phyloP scores from a whole-genome alignment of 305 asterid genomes.

The Rubia peregrina region DNA sequence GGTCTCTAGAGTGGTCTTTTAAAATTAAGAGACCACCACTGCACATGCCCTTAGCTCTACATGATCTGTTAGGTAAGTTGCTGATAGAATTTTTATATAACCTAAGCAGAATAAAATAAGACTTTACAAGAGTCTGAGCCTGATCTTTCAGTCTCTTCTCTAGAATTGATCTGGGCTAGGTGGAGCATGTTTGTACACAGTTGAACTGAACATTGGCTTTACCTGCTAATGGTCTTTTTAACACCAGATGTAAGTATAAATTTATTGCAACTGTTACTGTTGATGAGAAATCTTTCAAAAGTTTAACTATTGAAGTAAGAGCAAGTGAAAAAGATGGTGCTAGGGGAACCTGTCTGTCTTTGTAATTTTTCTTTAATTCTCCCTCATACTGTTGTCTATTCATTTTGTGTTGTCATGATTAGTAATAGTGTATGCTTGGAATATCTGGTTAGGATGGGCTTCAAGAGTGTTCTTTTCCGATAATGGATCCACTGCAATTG shows the following conservation, averaged over 20 bases:
- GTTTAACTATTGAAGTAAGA: not conserved
- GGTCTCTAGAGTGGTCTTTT: too few relatives aligned
- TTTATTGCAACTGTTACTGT: not conserved
- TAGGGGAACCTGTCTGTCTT: not conserved
- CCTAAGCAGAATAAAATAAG: not conserved
- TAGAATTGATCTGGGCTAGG: not conserved
- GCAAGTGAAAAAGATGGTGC: not conserved
- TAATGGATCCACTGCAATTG: conserved; percentile 96
- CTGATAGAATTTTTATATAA: not conserved
- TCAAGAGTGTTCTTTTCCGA: conserved; percentile 87
- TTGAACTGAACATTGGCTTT: not conserved
- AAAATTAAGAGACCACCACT: too few relatives aligned
- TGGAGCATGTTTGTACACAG: not conserved
- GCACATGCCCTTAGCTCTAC: not conserved
- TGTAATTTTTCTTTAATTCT: not conserved
- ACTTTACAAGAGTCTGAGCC: not conserved
- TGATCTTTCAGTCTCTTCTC: not conserved
- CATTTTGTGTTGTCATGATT: not conserved
- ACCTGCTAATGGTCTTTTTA: not conserved
- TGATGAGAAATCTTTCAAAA: conserved; percentile 3
- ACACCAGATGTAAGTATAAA: not conserved
- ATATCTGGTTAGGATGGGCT: conserved; percentile 66
- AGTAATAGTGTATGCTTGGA: not conserved
- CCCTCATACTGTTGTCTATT: not conserved
- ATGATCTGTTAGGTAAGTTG: not conserved